Conservation (phyloP, 2,329 filamentous ascomycete genomes). For the Paracoccidioides brasiliensis region DNA sequence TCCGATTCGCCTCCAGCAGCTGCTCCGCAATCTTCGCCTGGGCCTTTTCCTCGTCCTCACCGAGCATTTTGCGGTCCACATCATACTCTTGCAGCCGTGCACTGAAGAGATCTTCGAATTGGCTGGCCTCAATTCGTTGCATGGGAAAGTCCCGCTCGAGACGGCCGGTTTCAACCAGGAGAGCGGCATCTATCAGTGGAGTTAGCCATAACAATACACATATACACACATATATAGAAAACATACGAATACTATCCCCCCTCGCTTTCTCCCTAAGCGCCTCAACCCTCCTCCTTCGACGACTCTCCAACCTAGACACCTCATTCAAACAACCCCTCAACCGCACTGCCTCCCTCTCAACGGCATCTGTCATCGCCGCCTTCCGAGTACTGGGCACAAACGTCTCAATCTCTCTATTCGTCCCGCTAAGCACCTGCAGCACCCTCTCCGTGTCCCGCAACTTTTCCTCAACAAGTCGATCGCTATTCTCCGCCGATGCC, state of each 20-base stretch:
- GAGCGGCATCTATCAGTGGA: constrained; percentile 46
- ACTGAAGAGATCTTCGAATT: constrained; percentile 88
- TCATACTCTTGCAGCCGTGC: constrained; percentile 71
- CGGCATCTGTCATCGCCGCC: constrained; percentile 62
- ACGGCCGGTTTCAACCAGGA: constrained; percentile 69
- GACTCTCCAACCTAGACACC: constrained; percentile 66
- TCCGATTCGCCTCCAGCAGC: constrained; percentile 61
- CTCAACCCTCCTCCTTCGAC: constrained; percentile 67
- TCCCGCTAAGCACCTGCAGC: constrained; percentile 62
- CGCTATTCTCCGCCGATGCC: constrained; percentile 53
- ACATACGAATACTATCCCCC: constrained; percentile 65
- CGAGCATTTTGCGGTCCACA: constrained; percentile 56
- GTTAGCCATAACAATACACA: neutral
- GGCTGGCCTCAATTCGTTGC: constrained; percentile 70
- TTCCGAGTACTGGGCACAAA: constrained; percentile 78
- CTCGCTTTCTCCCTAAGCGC: constrained; percentile 64
- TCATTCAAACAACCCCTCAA: constrained; percentile 76
- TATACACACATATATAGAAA: neutral
- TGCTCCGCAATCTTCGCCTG: constrained; percentile 60
- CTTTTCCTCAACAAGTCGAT: constrained; percentile 63
- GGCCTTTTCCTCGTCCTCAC: constrained; percentile 54
- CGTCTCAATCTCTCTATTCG: constrained; percentile 69
- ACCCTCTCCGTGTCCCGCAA: constrained; percentile 61
- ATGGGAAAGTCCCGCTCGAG: constrained; percentile 77
- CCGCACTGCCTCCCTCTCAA: constrained; percentile 66